phyloP scores from a whole-genome alignment of 2,329 filamentous ascomycete genomes.

The Aspergillus bombycis region DNA sequence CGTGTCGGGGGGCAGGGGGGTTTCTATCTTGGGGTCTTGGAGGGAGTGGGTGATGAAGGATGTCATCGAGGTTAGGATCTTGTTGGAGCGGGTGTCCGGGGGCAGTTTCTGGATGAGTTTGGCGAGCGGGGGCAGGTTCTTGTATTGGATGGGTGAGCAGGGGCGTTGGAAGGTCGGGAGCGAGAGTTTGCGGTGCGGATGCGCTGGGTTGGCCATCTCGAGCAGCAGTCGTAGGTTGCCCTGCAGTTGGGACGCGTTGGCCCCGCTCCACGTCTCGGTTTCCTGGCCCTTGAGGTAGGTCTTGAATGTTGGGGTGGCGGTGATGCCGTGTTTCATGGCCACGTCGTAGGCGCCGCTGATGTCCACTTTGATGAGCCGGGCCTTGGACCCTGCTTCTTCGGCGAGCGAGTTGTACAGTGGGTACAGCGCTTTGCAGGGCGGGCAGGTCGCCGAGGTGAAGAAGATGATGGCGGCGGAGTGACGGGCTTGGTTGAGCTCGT shows the following conservation, averaged over 20 bases:
- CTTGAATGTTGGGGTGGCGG: constrained; percentile 84
- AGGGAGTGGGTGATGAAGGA: constrained; percentile 67
- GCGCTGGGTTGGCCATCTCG: constrained; percentile 73
- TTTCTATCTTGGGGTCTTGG: constrained; percentile 46
- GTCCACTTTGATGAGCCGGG: constrained; percentile 80
- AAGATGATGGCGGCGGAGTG: constrained; percentile 79
- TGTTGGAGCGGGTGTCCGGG: constrained; percentile 52
- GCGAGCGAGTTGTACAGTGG: constrained; percentile 81
- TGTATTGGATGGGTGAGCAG: constrained; percentile 69
- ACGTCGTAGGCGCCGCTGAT: constrained; percentile 68
- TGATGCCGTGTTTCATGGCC: constrained; percentile 66
- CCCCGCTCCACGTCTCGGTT: constrained; percentile 79
- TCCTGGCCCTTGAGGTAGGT: constrained; percentile 78
- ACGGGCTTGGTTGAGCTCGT: constrained; percentile 61
- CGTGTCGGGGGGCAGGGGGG: constrained; percentile 72
- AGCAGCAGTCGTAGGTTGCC: constrained; percentile 74
- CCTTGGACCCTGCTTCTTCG: constrained; percentile 68
- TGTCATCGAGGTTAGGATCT: constrained; percentile 66
- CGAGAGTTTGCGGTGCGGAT: constrained; percentile 72
- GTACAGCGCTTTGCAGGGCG: constrained; percentile 81
- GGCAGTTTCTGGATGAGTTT: constrained; percentile 84
- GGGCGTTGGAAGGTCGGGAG: constrained; percentile 71
- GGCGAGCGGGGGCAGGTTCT: constrained; percentile 77
- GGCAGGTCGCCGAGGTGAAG: constrained; percentile 87
- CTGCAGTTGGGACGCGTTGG: constrained; percentile 68